Percentiles rank a stretch among this genome's conserved stretches.
Evolutionary conservation across 331 rosid genomes (phyloP).

Genomic region (Pyrus hybrid): DNA sequence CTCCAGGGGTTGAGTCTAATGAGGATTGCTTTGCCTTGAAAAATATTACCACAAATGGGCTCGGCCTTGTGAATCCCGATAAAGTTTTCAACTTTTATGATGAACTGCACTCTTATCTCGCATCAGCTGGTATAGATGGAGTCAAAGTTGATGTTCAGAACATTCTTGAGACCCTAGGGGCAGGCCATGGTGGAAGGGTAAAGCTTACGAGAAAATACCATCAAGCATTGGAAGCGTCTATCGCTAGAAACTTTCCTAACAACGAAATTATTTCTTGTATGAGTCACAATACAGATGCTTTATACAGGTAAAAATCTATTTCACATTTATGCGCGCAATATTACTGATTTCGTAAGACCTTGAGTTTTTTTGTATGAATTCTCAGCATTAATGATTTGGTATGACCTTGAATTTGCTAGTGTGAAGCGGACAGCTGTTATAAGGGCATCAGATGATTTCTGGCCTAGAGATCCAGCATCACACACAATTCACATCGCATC

Average conservation of each 20-base stretch:
- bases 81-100: constrained; percentile 66
- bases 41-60: constrained; percentile 59
- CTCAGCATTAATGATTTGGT: neutral
- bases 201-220: constrained; percentile 74
- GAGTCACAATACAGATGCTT: constrained; percentile 90
- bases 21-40: constrained; percentile 58
- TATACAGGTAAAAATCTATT: constrained; percentile 51
- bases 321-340: neutral
- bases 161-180: constrained; percentile 87
- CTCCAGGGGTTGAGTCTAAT: constrained; percentile 66
- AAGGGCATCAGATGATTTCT: constrained; percentile 93
- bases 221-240: constrained; percentile 79
- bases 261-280: constrained; percentile 85
- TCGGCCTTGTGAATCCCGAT: constrained; percentile 90
- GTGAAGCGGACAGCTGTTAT: constrained; percentile 68
- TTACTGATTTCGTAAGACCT: neutral
- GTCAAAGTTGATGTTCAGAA: constrained; percentile 94
- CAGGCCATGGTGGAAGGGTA: constrained; percentile 89
- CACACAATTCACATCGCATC: constrained; percentile 94
- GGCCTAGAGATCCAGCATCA: constrained; percentile 88
- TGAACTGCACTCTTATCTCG: constrained; percentile 83
- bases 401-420: constrained; percentile 21
- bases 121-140: constrained; percentile 78
- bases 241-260: constrained; percentile 70
- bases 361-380: neutral